A percentile compares a stretch with the other conserved stretches of the same genome.
phyloP scores from a whole-genome alignment of 352 stramenopile genomes.

The Pythium dissotocum region DNA sequence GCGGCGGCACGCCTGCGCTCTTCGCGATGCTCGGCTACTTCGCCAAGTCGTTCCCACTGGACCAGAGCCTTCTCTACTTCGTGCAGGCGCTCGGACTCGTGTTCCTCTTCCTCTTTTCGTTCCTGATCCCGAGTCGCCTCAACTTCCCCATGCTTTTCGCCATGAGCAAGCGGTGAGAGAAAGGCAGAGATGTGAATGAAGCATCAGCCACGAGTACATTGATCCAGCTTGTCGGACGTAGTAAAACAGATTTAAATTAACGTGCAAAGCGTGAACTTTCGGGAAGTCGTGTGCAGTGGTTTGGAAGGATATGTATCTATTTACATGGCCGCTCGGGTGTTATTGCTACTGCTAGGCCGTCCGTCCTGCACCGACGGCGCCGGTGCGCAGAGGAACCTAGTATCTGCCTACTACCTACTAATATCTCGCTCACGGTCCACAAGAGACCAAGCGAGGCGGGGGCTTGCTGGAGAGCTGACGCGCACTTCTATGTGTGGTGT shows the following conservation, averaged over 20 bases:
- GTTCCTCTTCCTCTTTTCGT: conserved; percentile 77
- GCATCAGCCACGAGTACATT: neutral
- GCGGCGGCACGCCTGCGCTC: conserved; percentile 46
- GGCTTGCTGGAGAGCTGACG: neutral
- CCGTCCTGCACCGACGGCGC: neutral
- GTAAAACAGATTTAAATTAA: neutral
- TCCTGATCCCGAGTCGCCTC: conserved; percentile 74
- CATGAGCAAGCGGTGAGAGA: conserved; percentile 69
- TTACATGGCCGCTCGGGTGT: conserved; percentile 13
- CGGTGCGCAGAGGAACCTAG: neutral
- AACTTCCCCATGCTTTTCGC: conserved; percentile 83
- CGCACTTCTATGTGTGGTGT: neutral
- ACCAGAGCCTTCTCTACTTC: conserved; percentile 82
- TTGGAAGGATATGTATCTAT: conserved; percentile 18
- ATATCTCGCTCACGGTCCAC: neutral
- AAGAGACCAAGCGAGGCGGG: neutral
- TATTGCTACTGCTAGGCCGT: conserved; percentile 15
- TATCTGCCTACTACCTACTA: neutral
- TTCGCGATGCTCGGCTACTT: conserved; percentile 81
- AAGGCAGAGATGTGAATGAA: neutral
- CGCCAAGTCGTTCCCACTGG: conserved; percentile 70
- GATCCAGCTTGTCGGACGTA: no score
- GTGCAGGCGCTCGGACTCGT: conserved; percentile 62
- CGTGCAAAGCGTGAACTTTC: neutral
- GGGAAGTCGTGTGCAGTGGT: neutral